Conservation (phyloP, 768 basidiomycete species). For the Hericium alpestre region DNA sequence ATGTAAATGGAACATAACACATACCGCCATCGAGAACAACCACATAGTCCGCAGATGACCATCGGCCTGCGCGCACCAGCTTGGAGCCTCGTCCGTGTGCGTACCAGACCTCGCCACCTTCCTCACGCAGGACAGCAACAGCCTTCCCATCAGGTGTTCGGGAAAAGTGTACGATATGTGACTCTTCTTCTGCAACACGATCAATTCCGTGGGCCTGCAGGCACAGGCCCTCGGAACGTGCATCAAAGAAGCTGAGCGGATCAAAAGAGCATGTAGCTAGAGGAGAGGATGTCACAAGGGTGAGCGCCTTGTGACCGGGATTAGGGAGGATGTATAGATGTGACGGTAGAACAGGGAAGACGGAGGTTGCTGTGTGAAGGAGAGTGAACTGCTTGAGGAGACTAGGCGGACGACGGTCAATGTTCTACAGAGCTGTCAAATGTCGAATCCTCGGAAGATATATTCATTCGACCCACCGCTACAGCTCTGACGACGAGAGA, state of each 20-base stretch:
- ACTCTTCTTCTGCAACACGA: conserved; percentile 4
- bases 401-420: conserved; percentile 82
- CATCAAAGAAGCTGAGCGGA: conserved; percentile 53
- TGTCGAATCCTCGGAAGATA: not conserved
- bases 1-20: conserved; percentile 7
- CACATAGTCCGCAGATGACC: conserved; percentile 50
- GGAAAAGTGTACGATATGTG: conserved; percentile 46
- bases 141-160: conserved; percentile 74
- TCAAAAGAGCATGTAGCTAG: conserved; percentile 51
- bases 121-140: conserved; percentile 53
- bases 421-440: conserved; percentile 43
- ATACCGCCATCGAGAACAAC: conserved; percentile 63
- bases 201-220: conserved; percentile 11
- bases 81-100: conserved; percentile 36
- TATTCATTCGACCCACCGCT: conserved; percentile 37
- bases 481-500: conserved; percentile 66
- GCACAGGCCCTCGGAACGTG: conserved; percentile 36
- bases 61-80: conserved; percentile 38
- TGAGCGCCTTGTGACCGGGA: conserved; percentile 24
- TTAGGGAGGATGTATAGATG: conserved; percentile 46
- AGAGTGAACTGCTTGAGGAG: conserved; percentile 66
- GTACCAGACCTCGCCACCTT: conserved; percentile 57
- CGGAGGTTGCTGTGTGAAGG: conserved; percentile 46
- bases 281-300: conserved; percentile 58
- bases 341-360: conserved; percentile 36